phyloP scores from a whole-genome alignment of 2,329 filamentous ascomycete species.

The Botrytis galanthina region DNA sequence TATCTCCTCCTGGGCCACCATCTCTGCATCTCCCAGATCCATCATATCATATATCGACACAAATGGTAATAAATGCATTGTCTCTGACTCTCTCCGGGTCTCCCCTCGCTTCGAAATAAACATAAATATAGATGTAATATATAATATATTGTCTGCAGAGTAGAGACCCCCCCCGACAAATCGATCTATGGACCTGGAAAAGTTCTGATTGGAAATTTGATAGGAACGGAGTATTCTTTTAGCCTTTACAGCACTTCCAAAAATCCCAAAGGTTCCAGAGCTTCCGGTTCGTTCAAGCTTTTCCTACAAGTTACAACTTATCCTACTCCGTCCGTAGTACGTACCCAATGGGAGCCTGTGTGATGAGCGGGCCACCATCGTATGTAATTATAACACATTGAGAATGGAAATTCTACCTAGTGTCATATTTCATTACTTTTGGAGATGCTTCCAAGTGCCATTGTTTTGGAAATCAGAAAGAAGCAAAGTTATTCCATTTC shows the following conservation, averaged over 20 bases:
- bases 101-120: neutral
- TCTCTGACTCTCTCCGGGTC: neutral
- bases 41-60: neutral
- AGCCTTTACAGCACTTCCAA: neutral
- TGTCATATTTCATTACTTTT: neutral
- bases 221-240: constrained; percentile 17
- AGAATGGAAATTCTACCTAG: neutral
- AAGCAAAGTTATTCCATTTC: neutral
- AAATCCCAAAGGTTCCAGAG: neutral
- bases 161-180: neutral
- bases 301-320: neutral
- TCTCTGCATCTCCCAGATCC: neutral
- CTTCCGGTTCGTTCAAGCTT: constrained; percentile 7
- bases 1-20: neutral
- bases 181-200: constrained; percentile 1
- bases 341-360: neutral
- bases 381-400: neutral
- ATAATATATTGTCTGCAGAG: neutral
- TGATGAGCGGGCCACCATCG: neutral
- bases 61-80: neutral
- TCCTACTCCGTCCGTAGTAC: neutral
- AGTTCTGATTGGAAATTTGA: neutral
- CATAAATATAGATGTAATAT: neutral
- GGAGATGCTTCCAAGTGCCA: neutral
- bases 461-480: neutral